Evolutionary conservation across 1,284 basidiomycete genomes (phyloP).

Genomic region (Marasmius fiardii): DNA sequence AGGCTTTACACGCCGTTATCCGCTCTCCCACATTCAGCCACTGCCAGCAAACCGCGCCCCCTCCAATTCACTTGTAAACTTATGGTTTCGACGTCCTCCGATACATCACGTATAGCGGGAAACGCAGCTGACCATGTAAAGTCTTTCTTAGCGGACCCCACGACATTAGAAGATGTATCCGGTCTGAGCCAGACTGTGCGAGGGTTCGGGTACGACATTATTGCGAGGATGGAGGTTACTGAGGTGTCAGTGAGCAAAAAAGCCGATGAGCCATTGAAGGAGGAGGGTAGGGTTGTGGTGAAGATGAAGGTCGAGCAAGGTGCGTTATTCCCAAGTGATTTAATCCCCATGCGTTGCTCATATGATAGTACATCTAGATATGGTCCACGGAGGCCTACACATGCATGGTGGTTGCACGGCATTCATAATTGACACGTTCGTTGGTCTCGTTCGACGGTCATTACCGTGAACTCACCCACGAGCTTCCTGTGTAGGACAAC

Average conservation of each 20-base stretch:
- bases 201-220: conserved; percentile 1
- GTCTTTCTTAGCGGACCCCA: conserved; percentile 3
- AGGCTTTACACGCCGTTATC: not conserved
- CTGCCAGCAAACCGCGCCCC: not conserved
- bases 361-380: no score
- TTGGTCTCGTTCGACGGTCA: not conserved
- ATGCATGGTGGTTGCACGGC: not conserved
- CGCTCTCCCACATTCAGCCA: not conserved
- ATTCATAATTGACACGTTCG: conserved; percentile 1
- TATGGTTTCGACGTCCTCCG: not conserved
- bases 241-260: not conserved
- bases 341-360: no score
- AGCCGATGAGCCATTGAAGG: not conserved
- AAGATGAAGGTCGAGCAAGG: conserved; percentile 3
- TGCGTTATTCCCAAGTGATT: not conserved
- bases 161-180: not conserved
- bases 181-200: not conserved
- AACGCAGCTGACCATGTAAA: conserved; percentile 1
- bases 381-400: not conserved
- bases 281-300: conserved; percentile 1
- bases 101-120: not conserved
- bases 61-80: not conserved
- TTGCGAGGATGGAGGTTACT: conserved; percentile 1
- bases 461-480: not conserved
- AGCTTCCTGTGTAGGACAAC: not conserved